Conservation (phyloP, 1,139 yeast species). For the Kodamaea anthophila region DNA sequence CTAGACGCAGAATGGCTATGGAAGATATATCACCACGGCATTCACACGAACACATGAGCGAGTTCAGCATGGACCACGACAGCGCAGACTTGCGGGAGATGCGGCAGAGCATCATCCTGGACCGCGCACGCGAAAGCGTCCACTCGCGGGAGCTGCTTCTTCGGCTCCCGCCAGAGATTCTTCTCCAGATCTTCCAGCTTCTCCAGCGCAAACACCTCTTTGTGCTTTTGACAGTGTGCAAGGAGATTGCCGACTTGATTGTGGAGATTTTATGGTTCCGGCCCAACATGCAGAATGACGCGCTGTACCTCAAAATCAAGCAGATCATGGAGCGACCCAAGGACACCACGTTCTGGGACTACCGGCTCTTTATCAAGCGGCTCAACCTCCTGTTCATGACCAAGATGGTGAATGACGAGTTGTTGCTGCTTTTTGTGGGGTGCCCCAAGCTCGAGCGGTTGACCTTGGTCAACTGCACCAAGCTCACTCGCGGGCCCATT, state of each 20-base stretch:
- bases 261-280: slow-evolving; percentile 86
- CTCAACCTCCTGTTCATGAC: slow-evolving; percentile 76
- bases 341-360: slow-evolving; percentile 56
- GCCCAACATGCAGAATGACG: slow-evolving; percentile 63
- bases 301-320: slow-evolving; percentile 45
- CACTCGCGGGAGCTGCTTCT: slow-evolving; percentile 38
- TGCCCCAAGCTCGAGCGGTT: slow-evolving; percentile 79
- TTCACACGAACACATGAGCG: slow-evolving; percentile 5
- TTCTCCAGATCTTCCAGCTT: slow-evolving; percentile 63
- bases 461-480: slow-evolving; percentile 75
- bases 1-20: no score
- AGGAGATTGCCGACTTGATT: slow-evolving; percentile 73
- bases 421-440: slow-evolving; percentile 49
- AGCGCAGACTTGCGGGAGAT: slow-evolving; percentile 32
- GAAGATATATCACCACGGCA: neutral
- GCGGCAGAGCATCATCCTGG: slow-evolving; percentile 26
- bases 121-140: no score
- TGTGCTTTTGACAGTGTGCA: slow-evolving; percentile 68
- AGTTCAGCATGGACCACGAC: slow-evolving; percentile 29
- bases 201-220: slow-evolving; percentile 65
- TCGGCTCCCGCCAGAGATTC: slow-evolving; percentile 73
- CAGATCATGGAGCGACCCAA: slow-evolving; percentile 49
- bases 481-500: slow-evolving; percentile 57
- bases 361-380: slow-evolving; percentile 69
- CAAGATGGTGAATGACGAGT: slow-evolving; percentile 57